Evolutionary conservation across 2,329 filamentous ascomycete species (phyloP).

Genomic region (Acrocalymma vagum): DNA sequence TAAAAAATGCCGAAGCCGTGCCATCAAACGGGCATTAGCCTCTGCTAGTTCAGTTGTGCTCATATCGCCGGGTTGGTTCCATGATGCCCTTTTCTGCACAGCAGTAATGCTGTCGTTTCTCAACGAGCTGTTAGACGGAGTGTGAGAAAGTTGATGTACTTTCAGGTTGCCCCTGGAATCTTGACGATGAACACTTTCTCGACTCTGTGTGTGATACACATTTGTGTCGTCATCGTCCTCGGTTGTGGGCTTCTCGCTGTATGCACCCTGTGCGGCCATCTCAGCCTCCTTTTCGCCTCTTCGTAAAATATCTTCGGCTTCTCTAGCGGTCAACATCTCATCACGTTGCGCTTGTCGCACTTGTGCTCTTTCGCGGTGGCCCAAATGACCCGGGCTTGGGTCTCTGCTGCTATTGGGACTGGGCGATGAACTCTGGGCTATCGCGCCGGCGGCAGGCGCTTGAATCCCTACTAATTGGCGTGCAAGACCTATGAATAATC

Average conservation of each 20-base stretch:
- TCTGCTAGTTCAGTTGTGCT: constrained; percentile 76
- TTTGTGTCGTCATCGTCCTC: constrained; percentile 54
- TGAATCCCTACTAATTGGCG: constrained; percentile 88
- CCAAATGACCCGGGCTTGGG: constrained; percentile 50
- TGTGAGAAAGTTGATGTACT: constrained; percentile 31
- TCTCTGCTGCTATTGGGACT: constrained; percentile 54
- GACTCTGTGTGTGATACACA: constrained; percentile 47
- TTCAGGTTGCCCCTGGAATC: constrained; percentile 21
- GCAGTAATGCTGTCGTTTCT: constrained; percentile 40
- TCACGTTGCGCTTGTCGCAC: constrained; percentile 63
- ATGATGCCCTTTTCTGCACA: constrained; percentile 58
- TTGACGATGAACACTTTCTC: constrained; percentile 35
- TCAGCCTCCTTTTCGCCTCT: constrained; percentile 76
- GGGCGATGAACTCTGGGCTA: constrained; percentile 43
- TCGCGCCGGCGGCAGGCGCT: constrained; percentile 62
- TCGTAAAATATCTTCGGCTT: constrained; percentile 79
- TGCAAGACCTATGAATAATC: constrained; percentile 85
- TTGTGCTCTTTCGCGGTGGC: constrained; percentile 48
- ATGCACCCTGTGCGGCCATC: constrained; percentile 74
- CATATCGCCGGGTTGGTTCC: constrained; percentile 68
- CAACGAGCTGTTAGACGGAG: constrained; percentile 35
- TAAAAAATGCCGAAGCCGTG: constrained; percentile 87
- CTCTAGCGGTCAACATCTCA: constrained; percentile 73
- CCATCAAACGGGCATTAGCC: constrained; percentile 89
- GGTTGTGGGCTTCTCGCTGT: constrained; percentile 70